Evolutionary conservation across 768 basidiomycete genomes (phyloP), one percentile per base, ranked within the genome.

Genomic region (Amanita pallidorosea): DNA sequence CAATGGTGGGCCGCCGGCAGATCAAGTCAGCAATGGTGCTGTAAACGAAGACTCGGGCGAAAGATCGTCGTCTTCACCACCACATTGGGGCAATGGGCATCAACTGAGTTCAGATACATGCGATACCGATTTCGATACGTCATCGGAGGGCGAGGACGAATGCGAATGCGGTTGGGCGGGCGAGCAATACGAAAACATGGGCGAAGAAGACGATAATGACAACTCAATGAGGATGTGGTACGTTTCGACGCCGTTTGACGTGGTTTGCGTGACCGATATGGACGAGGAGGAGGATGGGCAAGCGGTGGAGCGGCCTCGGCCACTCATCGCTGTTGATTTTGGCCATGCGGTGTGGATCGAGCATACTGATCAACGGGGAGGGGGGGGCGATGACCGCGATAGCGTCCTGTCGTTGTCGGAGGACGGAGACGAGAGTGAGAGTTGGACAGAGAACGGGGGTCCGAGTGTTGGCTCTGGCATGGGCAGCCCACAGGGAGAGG

Each of bases 261-360:
- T 85, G 18, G 81, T 83, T 13, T 80, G 81, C 53, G 77, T 84
- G 17, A 65, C 73, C 45, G 83, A 84, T 53, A 66, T 64, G 11
- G 58, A 62, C 11, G 70, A 70, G 13, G 74, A 73, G 7, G 67
- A 69, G 23, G 71, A 66, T 1, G 71, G 66, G 1, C 62, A 58
- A 2, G 54, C 59, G 50, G 35, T 34, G 23, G 79, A 78, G 27
- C 70, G 80, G 4, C 80, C 80, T 17, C 71, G 84, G 2, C 84
- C 84, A 20, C 71, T 87, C 12, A 79, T 87, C n/a, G 85, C 85
- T 0, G 83, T 92, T 6, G 81, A 93, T 60, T 94, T 93, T 67
- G 87, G 88, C 37, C 88, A 91, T 58, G 85, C 90, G 15, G 83
- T 88, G 33, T 86, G 88, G 78, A 79, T 93, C 43, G 84, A 87